Base-by-base conservation (phyloP, 495 filamentous ascomycete genomes). In the Talaromyces wortmannii region DNA sequence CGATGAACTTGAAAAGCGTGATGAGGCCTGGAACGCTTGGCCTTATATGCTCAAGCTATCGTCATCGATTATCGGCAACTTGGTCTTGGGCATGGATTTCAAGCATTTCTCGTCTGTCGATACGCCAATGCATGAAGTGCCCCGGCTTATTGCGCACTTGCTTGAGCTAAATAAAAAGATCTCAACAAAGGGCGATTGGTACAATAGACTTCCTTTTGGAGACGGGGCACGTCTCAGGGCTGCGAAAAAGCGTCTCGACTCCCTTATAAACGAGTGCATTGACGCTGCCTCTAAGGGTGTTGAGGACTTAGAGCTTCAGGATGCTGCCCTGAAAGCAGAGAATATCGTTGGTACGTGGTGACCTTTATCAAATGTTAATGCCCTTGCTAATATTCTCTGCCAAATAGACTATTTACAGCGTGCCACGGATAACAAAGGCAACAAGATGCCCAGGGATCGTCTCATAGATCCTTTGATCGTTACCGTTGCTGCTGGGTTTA, bases 41-140 rank as follows among this genome's bases (percentile, higher is more conserved):
- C 77, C 72, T 42, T 83, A 78, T 48, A 84, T 83, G 78, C 59
- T 83, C 13, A 84, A 85, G 65, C 68, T 85, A 0, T 79, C 67
- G 3, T 74, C 78, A 0, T 76, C 79, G 45, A 69, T 74, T 6
- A 75, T 83, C 13, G 74, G 77, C 13, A 79, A 78, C 59, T 55
- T 85, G 5, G 69, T 70, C 0, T 68, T 84, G 1, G 76, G 75
- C 3, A 54, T 73, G 57, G 78, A 83, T 61, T 74, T 82, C 17
- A 40, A 75, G 31, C 81, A 84, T 51, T 83, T 84, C 59, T 58
- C 59, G 4, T 32, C 61, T 1, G 52, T 69, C 7, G 74, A 82
- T 55, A 53, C 77, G 3, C 71, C 67, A 0, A 45, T 72, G 0
- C 74, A 78, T 55, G 62, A 68, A 42, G 65, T 80, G 56, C 66